Conservation (phyloP, 129 eudicot species). For the Escallonia rubra region DNA sequence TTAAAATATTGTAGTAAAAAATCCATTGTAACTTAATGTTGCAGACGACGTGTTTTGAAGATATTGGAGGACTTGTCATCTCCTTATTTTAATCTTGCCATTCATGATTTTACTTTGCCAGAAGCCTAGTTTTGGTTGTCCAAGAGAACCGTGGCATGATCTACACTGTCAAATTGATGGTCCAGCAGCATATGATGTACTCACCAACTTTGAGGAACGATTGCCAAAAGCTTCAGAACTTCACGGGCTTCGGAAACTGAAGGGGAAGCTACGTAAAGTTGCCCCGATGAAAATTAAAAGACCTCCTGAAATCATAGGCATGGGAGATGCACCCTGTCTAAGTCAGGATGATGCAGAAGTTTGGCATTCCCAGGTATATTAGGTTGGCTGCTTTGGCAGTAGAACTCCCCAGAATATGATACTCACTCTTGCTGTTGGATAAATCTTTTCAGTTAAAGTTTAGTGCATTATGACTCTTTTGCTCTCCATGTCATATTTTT, state of each 20-base stretch:
- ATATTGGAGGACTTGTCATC: no score
- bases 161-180: conserved; percentile 81
- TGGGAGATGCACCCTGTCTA: conserved; percentile 30
- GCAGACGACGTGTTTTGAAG: no score
- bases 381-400: no score
- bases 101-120: no score
- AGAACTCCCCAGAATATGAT: no score
- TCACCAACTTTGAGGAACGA: conserved; percentile 82
- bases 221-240: conserved; percentile 76
- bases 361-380: conserved; percentile 84
- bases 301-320: conserved; percentile 54
- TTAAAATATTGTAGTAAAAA: no score
- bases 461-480: no score
- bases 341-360: conserved; percentile 48
- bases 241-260: conserved; percentile 45
- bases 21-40: no score
- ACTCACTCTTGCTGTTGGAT: no score
- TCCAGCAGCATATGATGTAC: conserved; percentile 85
- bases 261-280: conserved; percentile 43
- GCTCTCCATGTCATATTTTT: no score
- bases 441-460: no score
- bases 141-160: conserved; percentile 99
- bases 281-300: conserved; percentile 50
- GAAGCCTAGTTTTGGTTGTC: conserved; percentile 72
- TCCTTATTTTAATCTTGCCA: no score